Percentiles rank a stretch among this genome's conserved stretches.
Evolutionary conservation across 2,329 filamentous ascomycete genomes (phyloP).

Genomic region (Cladophialophora carrionii): DNA sequence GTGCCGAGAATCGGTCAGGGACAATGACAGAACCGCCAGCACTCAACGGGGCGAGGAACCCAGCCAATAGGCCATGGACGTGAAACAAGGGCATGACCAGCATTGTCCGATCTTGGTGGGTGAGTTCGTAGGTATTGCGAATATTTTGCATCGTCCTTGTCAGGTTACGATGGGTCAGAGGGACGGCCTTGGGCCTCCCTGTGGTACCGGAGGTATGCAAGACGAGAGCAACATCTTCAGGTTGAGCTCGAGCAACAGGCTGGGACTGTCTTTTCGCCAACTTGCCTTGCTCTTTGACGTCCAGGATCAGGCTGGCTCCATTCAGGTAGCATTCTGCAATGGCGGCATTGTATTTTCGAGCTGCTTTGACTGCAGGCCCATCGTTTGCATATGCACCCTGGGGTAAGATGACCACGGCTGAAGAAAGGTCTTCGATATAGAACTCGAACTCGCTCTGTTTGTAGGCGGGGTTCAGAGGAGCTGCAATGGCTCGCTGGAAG

Average conservation of each 20-base stretch:
- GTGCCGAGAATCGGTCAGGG: constrained; percentile 76
- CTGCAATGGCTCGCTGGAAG: constrained; percentile 82
- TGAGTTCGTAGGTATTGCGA: constrained; percentile 73
- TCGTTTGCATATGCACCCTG: constrained; percentile 68
- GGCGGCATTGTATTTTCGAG: constrained; percentile 77
- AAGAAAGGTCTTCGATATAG: constrained; percentile 85
- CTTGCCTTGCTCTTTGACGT: constrained; percentile 76
- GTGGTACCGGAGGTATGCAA: constrained; percentile 85
- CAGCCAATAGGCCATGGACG: constrained; percentile 84
- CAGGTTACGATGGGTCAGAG: constrained; percentile 73
- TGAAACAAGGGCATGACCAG: constrained; percentile 91
- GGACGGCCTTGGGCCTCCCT: constrained; percentile 78
- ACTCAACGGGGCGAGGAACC: constrained; percentile 74
- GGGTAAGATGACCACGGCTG: constrained; percentile 75
- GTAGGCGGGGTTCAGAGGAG: constrained; percentile 84
- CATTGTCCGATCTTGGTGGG: constrained; percentile 73
- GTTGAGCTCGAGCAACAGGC: constrained; percentile 60
- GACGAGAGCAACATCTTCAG: constrained; percentile 80
- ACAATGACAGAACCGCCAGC: constrained; percentile 80
- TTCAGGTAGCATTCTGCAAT: constrained; percentile 87
- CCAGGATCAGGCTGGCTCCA: constrained; percentile 69
- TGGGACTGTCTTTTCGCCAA: constrained; percentile 53
- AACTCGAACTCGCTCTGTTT: constrained; percentile 91
- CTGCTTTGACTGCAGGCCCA: constrained; percentile 74
- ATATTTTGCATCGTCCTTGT: constrained; percentile 84